Evolutionary conservation across 768 basidiomycete species (phyloP), one percentile per base, ranked within the genome.

Genomic region (Xerocomellus chrysenteron): DNA sequence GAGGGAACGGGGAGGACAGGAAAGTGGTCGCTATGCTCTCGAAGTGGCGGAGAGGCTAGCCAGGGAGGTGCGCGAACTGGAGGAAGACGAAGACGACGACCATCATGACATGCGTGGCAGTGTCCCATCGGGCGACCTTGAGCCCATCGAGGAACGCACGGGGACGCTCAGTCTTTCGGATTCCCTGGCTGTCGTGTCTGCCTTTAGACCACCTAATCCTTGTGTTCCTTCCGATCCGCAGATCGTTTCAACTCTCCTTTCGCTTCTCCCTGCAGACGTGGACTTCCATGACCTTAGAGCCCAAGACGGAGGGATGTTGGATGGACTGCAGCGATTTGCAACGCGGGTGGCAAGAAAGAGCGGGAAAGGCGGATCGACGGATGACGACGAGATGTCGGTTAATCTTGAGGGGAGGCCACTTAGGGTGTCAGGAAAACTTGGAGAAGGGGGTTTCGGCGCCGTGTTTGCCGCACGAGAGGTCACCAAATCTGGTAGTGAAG

Each of bases 381-480:
- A 69, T 28, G 69, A 78, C 4, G 73, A 74, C 37, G 70, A 67
- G 24, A 79, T 88, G 68, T 64, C 81, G 21, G 68, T 98, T 41
- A 75, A 73, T 17, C 75, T 98, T n/a, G 78, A 78, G 44, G 86
- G 80, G 4, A 82, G 80, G 55, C 76, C 76, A 50, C 93, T 90
- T 65, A 81, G 81, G 51, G 84, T 98, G 5, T 75, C 79, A 4
- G 89, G 89, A 58, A 99, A 98, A 71, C 79, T 99, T 24, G 97
- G 97, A 17, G 97, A 99, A 74, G 97, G 97, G 6, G 93, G 95
- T 0, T 99, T 96, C 64, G 97, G 96, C 3, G 83, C 88, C 4
- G 97, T 99, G n/a, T 99, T 96, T 77, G 83, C 88, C 58, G 92
- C 90, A 4, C 80, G 81, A 53, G 81, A 86, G 66, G 50, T 77